Evolutionary conservation across 805 yeast species (phyloP), one percentile per base, ranked within the genome.

Genomic region (Grigorovia transvaalensis): DNA sequence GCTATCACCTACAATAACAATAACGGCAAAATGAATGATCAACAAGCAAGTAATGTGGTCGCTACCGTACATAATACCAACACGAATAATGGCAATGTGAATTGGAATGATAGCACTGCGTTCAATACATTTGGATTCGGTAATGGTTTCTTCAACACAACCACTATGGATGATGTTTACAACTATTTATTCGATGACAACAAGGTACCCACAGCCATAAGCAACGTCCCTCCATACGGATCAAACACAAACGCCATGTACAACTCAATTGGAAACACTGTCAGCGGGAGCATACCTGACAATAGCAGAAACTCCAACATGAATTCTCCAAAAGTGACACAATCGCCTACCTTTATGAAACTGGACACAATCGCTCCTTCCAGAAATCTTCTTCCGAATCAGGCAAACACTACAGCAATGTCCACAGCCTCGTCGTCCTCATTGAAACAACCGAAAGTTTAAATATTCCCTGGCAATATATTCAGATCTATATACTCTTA

Each of bases 151-250:
- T 64, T 62, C 44, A 61, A 62, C 46, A 64, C 68, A 1, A 64
- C 68, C 4, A 64, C 68, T 3, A 62, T 64, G 65, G 66, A 64
- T 51, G 66, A 64, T 48, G 62, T 64, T 13, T 61, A 61, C 48
- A 64, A 60, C 43, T 63, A 60, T 41, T 52, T 63, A 45, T 64
- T 64, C 44, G 64, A 64, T 45, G 62, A 59, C 35, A 48, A 56
- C 33, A 20, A 46, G 12, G 33, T 42, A 8, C 23, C 43, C 6
- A 33, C 38, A 13, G 9, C 38, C 4, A 33, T 11, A 11, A 33
- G 15, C 38, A 35, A 41, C 9, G 38, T 46, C 7, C 42, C 42
- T 18, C 47, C 47, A 30, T 17, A 23, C 20, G 19, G 9, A 19
- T 30, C 11, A 15, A 45, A 29, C 29, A 18, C 30, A 33, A 33